Base-by-base conservation (phyloP, 306 rosid species). In the Albizia julibrissin region DNA sequence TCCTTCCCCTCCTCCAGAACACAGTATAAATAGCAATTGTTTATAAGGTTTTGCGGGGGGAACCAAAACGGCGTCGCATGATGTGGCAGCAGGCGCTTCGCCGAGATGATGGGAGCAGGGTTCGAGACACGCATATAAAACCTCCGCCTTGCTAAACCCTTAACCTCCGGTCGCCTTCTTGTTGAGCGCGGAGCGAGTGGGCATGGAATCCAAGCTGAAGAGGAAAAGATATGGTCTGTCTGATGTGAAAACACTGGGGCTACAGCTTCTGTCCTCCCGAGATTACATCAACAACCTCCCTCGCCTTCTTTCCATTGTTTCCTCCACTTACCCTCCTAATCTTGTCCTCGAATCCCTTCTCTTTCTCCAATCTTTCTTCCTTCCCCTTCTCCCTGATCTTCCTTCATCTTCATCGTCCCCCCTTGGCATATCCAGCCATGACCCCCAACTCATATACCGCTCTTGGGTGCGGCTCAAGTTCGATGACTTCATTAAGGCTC, bases 381-480 rank as follows among this genome's bases (percentile, higher is more conserved):
- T 90, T 40, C 87, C 98, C 0, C 83, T 87, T 66, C 85, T 93
- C 68, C 86, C 91, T 1, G 81, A 83, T 59, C 94, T 95, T 12
- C 98, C 95, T 54, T 22, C 93, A 66, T 84, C 87, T 69, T 68
- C 89, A 42, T 62, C 84, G 8, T 46, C 88, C 59, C 78, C 86
- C 52, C 62, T 65, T 50, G 13, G 77, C 47, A n/a, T n/a, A 65
- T 18, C 62, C 62, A 79, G 21, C 42, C 82, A 31, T 18, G 92
- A 93, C 56, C 91, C 94, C 24, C 89, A 93, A 34, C 77, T 95
- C 82, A 91, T 93, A 5, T 93, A 91, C 89, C 85, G 76, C 33
- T 70, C 91, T 5, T 95, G 99, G 98, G 88, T 92, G 79, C 97
- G 96, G 15, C 88, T 97, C 34, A 93, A 93, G 86, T 95, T 95